These are phyloP conservation scores for Verticillium zaregamsianum DNA, from an alignment of 2,329 filamentous ascomycete species.

Conservation along the genomic window DNA sequence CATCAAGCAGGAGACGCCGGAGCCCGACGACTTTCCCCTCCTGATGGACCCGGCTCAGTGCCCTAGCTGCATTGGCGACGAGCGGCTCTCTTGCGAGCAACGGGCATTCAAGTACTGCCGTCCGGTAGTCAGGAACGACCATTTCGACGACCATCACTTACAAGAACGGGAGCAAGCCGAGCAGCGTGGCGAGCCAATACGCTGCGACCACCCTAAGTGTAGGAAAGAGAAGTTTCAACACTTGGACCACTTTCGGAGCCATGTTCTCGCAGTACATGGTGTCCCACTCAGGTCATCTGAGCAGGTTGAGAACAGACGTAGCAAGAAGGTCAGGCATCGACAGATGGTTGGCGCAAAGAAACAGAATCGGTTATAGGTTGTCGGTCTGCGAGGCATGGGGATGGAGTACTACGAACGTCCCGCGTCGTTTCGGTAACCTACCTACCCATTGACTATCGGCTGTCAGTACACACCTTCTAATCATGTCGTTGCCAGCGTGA, in stretches of 20 bases:
- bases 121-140: slow-evolving; percentile 14
- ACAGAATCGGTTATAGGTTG: background rate
- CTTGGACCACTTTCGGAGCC: slow-evolving; percentile 1
- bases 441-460: too few relatives aligned
- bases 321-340: background rate
- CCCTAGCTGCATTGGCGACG: slow-evolving; percentile 15
- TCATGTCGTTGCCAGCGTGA: too few relatives aligned
- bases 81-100: slow-evolving; percentile 9
- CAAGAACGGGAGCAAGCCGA: slow-evolving; percentile 2
- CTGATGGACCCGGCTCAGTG: slow-evolving; percentile 14
- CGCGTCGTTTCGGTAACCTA: too few relatives aligned
- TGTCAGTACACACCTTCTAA: too few relatives aligned
- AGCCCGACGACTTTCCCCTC: slow-evolving; percentile 12
- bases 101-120: slow-evolving; percentile 12
- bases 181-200: background rate
- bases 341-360: background rate
- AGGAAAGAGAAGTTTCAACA: background rate
- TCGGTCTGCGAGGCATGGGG: too few relatives aligned
- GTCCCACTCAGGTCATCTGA: background rate
- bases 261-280: background rate
- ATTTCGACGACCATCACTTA: slow-evolving; percentile 17
- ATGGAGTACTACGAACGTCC: too few relatives aligned
- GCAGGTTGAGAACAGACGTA: background rate
- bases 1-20: slow-evolving; percentile 5
- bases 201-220: slow-evolving; percentile 2